A percentile compares a stretch with the other conserved stretches of the same genome.
Conservation (phyloP, 2,329 filamentous ascomycete genomes). For the Magnaporthiopsis rhizophila region DNA sequence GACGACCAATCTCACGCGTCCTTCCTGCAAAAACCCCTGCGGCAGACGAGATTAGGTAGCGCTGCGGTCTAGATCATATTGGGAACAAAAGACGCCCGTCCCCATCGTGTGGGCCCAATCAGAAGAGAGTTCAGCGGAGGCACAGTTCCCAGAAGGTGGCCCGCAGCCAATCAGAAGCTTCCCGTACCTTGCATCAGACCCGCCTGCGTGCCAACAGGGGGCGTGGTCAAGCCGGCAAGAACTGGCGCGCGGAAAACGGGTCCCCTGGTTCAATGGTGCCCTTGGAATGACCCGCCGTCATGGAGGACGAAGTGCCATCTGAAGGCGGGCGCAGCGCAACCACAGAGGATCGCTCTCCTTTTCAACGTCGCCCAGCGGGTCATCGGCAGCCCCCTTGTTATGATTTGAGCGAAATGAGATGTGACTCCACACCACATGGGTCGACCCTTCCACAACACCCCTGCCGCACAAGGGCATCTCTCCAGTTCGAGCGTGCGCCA, state of each 20-base stretch:
- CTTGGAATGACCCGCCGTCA: neutral
- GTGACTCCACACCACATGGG: neutral
- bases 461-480: neutral
- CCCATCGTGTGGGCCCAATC: neutral
- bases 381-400: neutral
- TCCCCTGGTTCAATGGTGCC: neutral
- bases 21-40: neutral
- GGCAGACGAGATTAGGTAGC: conserved; percentile 5
- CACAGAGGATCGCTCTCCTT: neutral
- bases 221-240: neutral
- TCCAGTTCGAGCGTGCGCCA: neutral
- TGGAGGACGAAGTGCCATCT: neutral
- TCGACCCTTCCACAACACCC: neutral
- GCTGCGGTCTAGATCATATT: neutral
- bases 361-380: neutral
- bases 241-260: neutral
- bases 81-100: neutral
- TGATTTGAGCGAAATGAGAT: neutral
- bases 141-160: neutral
- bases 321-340: neutral
- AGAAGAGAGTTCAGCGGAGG: neutral
- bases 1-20: neutral
- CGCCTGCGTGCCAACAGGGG: neutral
- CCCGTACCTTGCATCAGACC: neutral
- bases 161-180: neutral